These are phyloP conservation scores for Pachyrhizus erosus DNA, from an alignment of 306 rosid species.

Conservation along the genomic window DNA sequence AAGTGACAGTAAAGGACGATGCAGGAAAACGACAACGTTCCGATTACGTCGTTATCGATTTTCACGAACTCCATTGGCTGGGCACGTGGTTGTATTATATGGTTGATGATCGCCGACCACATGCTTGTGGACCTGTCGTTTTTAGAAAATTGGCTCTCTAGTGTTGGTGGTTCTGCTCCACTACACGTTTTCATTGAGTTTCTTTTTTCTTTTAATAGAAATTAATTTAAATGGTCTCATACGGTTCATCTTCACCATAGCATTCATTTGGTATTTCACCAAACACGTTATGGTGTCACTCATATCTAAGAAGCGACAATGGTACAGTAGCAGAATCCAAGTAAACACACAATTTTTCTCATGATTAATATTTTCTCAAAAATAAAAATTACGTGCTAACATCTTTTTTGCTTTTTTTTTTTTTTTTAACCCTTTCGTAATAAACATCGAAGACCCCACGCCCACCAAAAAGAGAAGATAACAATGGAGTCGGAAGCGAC, in stretches of 20 bases:
- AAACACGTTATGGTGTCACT: too few relatives aligned
- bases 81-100: conserved; percentile 45
- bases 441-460: too few relatives aligned
- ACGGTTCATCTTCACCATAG: not conserved
- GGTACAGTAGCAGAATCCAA: too few relatives aligned
- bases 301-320: too few relatives aligned
- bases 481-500: too few relatives aligned
- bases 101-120: conserved; percentile 43
- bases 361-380: too few relatives aligned
- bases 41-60: conserved; percentile 25
- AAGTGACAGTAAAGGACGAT: conserved; percentile 25
- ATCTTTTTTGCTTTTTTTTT: too few relatives aligned
- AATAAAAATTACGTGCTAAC: too few relatives aligned
- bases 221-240: not conserved
- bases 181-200: conserved; percentile 38
- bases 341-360: too few relatives aligned
- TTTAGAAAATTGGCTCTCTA: not conserved
- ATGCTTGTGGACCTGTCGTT: conserved; percentile 21
- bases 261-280: not conserved
- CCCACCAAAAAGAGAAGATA: too few relatives aligned
- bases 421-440: too few relatives aligned
- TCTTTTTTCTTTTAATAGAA: not conserved
- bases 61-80: conserved; percentile 27
- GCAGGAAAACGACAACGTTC: conserved; percentile 25
- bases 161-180: not conserved